Evolutionary conservation across 2,329 filamentous ascomycete species (phyloP).

Genomic region (Cladophialophora immunda): DNA sequence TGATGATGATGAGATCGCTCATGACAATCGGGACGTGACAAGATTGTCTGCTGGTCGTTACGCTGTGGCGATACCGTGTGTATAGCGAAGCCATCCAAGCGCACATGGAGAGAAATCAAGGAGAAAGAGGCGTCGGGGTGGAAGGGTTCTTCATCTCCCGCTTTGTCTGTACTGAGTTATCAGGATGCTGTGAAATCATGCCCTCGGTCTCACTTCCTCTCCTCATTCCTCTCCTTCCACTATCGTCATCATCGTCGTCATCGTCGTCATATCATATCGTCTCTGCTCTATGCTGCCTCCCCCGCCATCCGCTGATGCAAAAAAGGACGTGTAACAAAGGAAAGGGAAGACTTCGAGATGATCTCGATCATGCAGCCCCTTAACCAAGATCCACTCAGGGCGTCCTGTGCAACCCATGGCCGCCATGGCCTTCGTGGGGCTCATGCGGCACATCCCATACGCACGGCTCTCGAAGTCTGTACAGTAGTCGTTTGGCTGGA

Average conservation of each 20-base stretch:
- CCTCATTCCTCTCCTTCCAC: neutral
- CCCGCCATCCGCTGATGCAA: slow-evolving; percentile 18
- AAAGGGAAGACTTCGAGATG: neutral
- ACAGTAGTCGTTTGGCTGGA: neutral
- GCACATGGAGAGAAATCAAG: too few species aligned
- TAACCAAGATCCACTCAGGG: neutral
- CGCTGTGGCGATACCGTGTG: too few species aligned
- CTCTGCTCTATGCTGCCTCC: neutral
- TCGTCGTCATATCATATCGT: slow-evolving; percentile 1
- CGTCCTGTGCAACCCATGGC: neutral
- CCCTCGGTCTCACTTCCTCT: neutral
- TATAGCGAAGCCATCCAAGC: too few species aligned
- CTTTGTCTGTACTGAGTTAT: neutral
- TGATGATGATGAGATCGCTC: too few species aligned
- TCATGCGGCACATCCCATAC: neutral
- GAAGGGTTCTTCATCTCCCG: neutral
- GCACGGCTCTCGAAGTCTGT: neutral
- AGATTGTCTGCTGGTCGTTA: too few species aligned
- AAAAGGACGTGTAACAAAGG: neutral
- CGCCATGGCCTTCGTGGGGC: neutral
- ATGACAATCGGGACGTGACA: too few species aligned
- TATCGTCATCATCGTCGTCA: neutral
- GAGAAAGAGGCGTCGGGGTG: too few species aligned
- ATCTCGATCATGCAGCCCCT: neutral
- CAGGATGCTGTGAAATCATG: neutral